Evolutionary conservation across 352 stramenopile species (phyloP).

Genomic region (Saprolegnia diclina): DNA sequence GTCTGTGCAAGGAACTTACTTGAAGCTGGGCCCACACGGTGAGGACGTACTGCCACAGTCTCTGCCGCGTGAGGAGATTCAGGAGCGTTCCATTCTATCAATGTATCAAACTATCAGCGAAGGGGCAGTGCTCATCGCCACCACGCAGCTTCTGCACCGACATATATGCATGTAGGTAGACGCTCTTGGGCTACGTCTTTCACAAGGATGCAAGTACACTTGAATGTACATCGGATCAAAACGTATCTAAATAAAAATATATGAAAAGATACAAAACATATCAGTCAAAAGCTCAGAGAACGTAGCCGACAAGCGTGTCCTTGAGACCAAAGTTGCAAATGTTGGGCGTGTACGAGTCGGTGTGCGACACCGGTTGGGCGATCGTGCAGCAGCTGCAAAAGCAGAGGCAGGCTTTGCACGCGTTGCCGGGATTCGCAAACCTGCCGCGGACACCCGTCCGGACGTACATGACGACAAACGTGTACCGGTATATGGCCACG

Average conservation of each 20-base stretch:
- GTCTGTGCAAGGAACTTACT: too few relatives aligned
- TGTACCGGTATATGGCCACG: conserved; percentile 19
- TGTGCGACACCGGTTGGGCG: conserved; percentile 48
- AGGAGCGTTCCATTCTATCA: too few relatives aligned
- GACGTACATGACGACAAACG: conserved; percentile 25
- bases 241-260: too few relatives aligned
- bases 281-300: not conserved
- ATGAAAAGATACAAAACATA: not conserved
- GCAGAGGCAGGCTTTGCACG: conserved; percentile 42
- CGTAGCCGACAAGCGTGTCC: conserved; percentile 4
- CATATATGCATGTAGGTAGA: too few relatives aligned
- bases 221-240: too few relatives aligned
- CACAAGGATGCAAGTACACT: not conserved
- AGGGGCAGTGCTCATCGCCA: too few relatives aligned
- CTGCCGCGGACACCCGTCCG: conserved; percentile 54
- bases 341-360: conserved; percentile 41
- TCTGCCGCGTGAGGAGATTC: too few relatives aligned
- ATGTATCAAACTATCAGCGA: too few relatives aligned
- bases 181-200: too few relatives aligned
- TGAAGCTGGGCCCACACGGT: too few relatives aligned
- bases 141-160: too few relatives aligned
- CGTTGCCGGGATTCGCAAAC: conserved; percentile 58
- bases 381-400: conserved; percentile 73
- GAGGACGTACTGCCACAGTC: too few relatives aligned
- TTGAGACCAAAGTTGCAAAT: conserved; percentile 61